Evolutionary conservation across 1,284 basidiomycete genomes (phyloP).

Genomic region (Puccinia polysora): DNA sequence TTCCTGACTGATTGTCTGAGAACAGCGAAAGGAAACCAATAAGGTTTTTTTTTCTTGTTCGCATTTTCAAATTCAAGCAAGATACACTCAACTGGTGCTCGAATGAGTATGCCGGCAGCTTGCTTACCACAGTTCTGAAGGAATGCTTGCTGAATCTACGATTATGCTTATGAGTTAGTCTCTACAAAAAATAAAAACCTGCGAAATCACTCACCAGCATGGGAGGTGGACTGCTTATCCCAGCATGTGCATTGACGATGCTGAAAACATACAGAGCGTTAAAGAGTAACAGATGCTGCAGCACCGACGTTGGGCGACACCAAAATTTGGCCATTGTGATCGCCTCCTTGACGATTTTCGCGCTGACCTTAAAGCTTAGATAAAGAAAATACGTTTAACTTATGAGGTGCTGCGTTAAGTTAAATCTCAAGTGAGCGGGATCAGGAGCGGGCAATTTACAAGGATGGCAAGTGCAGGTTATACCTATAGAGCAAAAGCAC

Average conservation of each 20-base stretch:
- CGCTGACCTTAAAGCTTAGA: too few relatives aligned
- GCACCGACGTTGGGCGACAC: too few relatives aligned
- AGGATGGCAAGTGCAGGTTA: too few relatives aligned
- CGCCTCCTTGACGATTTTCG: too few relatives aligned
- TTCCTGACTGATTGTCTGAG: conserved; percentile 11
- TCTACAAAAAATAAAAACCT: background rate
- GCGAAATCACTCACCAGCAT: conserved; percentile 5
- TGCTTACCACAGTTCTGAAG: background rate
- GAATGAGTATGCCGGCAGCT: background rate
- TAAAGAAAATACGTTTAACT: too few relatives aligned
- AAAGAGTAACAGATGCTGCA: too few relatives aligned
- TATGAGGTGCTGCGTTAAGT: too few relatives aligned
- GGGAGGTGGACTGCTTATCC: background rate
- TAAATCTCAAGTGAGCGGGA: too few relatives aligned
- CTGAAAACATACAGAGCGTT: too few relatives aligned
- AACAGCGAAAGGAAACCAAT: background rate
- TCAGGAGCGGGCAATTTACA: too few relatives aligned
- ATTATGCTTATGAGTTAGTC: background rate
- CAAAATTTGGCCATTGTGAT: too few relatives aligned
- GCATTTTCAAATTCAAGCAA: background rate
- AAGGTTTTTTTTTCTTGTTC: background rate
- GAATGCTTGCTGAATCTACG: background rate
- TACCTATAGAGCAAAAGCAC: too few relatives aligned
- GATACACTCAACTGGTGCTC: background rate
- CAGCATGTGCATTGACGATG: conserved; percentile 12